Evolutionary conservation across 345 rosid species (phyloP), one percentile per base, ranked within the genome.

Genomic region (Corchorus capsularis): DNA sequence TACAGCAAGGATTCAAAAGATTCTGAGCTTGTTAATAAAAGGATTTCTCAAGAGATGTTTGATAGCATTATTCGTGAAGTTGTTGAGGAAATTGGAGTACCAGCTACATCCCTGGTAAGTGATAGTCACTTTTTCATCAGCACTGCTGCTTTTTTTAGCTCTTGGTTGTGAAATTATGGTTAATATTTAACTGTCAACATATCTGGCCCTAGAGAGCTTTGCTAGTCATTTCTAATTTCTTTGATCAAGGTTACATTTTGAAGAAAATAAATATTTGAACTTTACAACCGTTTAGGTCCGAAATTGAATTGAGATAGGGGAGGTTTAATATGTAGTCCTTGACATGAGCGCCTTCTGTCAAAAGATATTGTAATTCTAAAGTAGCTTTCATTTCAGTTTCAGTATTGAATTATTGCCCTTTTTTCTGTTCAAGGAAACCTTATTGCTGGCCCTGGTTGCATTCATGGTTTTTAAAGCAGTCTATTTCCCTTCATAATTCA

Each of bases 41-140:
- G 85, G 80, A 85, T 82, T 75, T 80, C 92, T 53, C 81, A 79
- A 71, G 94, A 95, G 85, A 85, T 93, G 92, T 95, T 93, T 75
- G 90, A 89, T 72, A 92, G 97, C 77, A 90, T 92, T 73, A 81
- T 79, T 57, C 88, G 90, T 39, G 97, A 92, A 92, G 94, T 90
- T 46, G 92, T 86, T 27, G 96, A 95, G 88, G 99, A 95, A 87
- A 88, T 92, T 82, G 98, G 98, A 82, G 94, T 92, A 46, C 97
- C 97, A 0, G 79, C 83, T 50, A 81, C 82, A 70, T 88, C 97
- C 62, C 90, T 93, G 55, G 99, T 95, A 83, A 85, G 91, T 69
- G 67, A 34, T 16, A 11, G 35, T 72, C n/a, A 53, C 69, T 52
- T 72, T 17, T 37, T 63, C 8, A 3, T 8, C 39, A 63, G 49